phyloP scores from a whole-genome alignment of 23 red algal species.

The Cyanidiococcus yangmingshanensis region DNA sequence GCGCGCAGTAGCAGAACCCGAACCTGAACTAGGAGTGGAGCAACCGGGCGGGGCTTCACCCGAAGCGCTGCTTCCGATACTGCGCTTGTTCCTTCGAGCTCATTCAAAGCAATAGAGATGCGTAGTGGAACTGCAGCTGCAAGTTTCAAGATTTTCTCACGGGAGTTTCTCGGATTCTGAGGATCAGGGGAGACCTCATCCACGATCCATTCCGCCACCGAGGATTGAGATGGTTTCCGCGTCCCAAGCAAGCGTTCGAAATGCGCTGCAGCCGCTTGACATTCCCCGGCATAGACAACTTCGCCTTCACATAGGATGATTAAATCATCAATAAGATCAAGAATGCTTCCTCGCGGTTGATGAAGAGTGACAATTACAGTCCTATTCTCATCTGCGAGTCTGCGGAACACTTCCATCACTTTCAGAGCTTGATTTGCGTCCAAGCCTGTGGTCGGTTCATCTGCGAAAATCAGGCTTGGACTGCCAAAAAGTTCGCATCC shows the following conservation, averaged over 20 bases:
- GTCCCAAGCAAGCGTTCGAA: constrained; percentile 50
- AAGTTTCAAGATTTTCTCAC: constrained; percentile 38
- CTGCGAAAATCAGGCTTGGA: constrained; percentile 55
- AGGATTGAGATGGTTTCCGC: constrained; percentile 23
- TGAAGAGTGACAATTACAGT: constrained; percentile 88
- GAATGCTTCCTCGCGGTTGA: constrained; percentile 66
- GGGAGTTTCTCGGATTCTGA: constrained; percentile 27
- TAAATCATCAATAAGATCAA: constrained; percentile 83
- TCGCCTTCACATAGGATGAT: constrained; percentile 59
- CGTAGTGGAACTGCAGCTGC: constrained; percentile 9
- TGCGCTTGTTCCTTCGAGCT: neutral
- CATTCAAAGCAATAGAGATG: neutral
- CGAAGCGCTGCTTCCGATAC: neutral
- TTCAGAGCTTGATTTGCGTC: constrained; percentile 86
- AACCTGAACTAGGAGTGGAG: constrained; percentile 25
- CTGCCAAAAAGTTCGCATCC: constrained; percentile 72
- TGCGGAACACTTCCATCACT: constrained; percentile 63
- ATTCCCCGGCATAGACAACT: constrained; percentile 50
- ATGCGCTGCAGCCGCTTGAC: constrained; percentile 28
- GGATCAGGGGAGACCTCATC: constrained; percentile 71
- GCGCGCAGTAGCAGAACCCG: constrained; percentile 52
- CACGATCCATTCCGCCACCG: constrained; percentile 57
- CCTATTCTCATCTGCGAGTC: constrained; percentile 57
- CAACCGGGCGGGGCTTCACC: constrained; percentile 8
- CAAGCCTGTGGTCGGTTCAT: constrained; percentile 78